Evolutionary conservation across 176 grass and related monocot species (phyloP).

Genomic region (Phragmites australis): DNA sequence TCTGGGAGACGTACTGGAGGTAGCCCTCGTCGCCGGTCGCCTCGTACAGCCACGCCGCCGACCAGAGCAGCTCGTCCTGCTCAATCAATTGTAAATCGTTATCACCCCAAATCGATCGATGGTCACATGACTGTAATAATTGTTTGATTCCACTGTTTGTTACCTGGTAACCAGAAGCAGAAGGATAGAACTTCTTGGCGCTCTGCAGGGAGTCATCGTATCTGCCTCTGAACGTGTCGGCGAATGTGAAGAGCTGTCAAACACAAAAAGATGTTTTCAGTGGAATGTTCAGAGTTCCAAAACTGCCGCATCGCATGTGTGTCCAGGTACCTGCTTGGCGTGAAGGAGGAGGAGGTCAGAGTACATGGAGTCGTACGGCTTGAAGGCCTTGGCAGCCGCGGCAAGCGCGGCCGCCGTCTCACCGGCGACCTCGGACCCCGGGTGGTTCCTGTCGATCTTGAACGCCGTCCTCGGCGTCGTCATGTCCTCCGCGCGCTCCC

Average conservation of each 20-base stretch:
- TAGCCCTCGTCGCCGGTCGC: constrained; percentile 70
- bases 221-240: constrained; percentile 72
- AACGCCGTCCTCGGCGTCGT: constrained; percentile 69
- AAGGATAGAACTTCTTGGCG: constrained; percentile 93
- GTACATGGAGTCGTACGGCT: constrained; percentile 75
- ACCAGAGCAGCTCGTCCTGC: constrained; percentile 91
- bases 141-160: not conserved
- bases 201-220: constrained; percentile 62
- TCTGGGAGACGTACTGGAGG: constrained; percentile 64
- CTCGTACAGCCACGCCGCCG: constrained; percentile 80
- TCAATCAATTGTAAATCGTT: not conserved
- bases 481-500: constrained; percentile 96
- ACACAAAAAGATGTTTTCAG: not conserved
- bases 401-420: constrained; percentile 84
- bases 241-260: constrained; percentile 75
- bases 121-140: not conserved
- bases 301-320: too few relatives aligned
- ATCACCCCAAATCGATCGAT: not conserved
- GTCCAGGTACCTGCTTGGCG: constrained; percentile 57
- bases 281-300: not conserved
- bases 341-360: constrained; percentile 72
- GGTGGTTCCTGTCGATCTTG: constrained; percentile 61
- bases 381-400: constrained; percentile 67
- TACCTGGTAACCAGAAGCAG: constrained; percentile 63
- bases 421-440: constrained; percentile 68